A percentile compares a stretch with the other conserved stretches of the same genome.
Evolutionary conservation across 1,284 basidiomycete species (phyloP).

Genomic region (Cystobasidium slooffiae): DNA sequence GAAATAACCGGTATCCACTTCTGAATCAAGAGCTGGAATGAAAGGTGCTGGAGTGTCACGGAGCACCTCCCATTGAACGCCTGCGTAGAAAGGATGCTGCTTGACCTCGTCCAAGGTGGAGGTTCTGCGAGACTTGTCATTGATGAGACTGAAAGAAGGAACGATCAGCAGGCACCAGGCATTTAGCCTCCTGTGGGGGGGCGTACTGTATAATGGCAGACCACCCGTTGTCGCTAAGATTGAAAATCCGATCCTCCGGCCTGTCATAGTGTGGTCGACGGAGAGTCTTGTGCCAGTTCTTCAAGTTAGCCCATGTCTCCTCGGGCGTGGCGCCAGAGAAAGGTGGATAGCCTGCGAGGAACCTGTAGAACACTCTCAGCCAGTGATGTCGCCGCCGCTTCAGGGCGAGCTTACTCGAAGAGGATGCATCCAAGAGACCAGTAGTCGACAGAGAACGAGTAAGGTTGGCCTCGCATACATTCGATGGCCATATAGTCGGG

Average conservation of each 20-base stretch:
- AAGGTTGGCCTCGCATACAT: constrained; percentile 86
- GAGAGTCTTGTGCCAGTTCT: constrained; percentile 92
- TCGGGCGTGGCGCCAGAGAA: constrained; percentile 95
- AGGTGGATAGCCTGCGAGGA: constrained; percentile 79
- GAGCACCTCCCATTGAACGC: constrained; percentile 75
- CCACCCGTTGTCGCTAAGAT: constrained; percentile 92
- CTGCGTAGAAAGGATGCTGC: constrained; percentile 81
- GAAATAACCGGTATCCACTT: constrained; percentile 96
- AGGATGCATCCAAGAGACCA: constrained; percentile 99
- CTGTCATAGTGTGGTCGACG: constrained; percentile 92
- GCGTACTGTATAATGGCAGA: constrained; percentile 84
- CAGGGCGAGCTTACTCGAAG: no score
- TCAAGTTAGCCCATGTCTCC: constrained; percentile 98
- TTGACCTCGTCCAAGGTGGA: constrained; percentile 74
- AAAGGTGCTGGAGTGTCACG: constrained; percentile 85
- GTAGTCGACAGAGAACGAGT: constrained; percentile 94
- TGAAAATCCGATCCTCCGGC: constrained; percentile 96
- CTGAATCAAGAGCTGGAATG: constrained; percentile 91
- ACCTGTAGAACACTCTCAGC: no score
- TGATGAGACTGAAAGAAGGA: constrained; percentile 65
- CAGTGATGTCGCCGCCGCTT: no score
- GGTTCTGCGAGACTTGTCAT: constrained; percentile 78
- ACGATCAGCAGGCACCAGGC: neutral
- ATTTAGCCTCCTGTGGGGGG: no score
- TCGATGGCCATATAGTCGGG: constrained; percentile 76